Base-by-base conservation (phyloP, 129 eudicot genomes). In the Flaveria brownii region DNA sequence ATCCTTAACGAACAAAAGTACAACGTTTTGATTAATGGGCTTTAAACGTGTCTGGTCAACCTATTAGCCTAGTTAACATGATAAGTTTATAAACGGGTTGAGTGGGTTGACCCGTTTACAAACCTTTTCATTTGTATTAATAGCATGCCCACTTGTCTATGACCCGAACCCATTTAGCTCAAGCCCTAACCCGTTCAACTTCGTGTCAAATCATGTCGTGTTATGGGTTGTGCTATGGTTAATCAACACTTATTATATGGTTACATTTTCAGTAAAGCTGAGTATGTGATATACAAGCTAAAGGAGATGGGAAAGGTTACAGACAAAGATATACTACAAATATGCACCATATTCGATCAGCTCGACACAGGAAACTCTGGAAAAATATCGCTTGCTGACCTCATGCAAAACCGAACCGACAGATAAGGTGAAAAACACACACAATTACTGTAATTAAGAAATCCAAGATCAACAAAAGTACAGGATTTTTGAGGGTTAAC, bases 271-370 rank as follows among this genome's bases (percentile, higher is more conserved):
- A 92, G 96, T 66, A 92, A 92, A 76, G 86, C 93, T 0, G 93
- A 92, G 71, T 92, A 78, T 39, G 97, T 87, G 18, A 83, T 92
- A 73, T 92, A 92, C 96, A 92, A 89, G 81, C 89, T 91, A 8
- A 91, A 89, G 84, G 97, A 85, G 82, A 92, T 92, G 97, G 91
- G 90, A 45, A 87, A 84, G 76, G 84, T 92, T 46, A 59, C 96
- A 63, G 96, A 92, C 14, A 87, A 89, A 82, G 97, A 92, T 25
- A 79, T 92, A 20, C 23, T 79, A 62, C 88, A 77, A 81, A 92
- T 92, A 66, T 89, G 93, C 84, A 68, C 81, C 72, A 89, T 84
- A 43, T 92, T 92, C 72, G 96, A 92, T 63, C 84, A 78, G 61
- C 82, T 92, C 4, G 96, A 92, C 63, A 56, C 87, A 22, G 90